These are phyloP conservation scores for Sporisorium exsertum DNA, from an alignment of 1,284 basidiomycete species.

Conservation along the genomic window DNA sequence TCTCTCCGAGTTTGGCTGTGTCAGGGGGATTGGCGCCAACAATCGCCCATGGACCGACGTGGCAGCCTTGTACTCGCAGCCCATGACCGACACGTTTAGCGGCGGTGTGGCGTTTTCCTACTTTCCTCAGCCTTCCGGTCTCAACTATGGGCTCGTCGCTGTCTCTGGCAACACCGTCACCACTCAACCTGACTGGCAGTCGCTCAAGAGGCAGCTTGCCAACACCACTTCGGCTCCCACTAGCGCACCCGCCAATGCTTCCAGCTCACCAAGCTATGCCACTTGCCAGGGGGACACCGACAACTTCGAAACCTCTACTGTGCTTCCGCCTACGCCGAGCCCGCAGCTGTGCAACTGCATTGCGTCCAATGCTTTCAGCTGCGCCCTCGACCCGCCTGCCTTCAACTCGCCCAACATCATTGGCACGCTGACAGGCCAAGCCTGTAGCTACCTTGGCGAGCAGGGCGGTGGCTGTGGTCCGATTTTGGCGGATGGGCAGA, in stretches of 20 bases:
- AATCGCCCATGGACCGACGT: conserved; percentile 86
- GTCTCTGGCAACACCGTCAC: conserved; percentile 78
- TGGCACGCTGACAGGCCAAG: conserved; percentile 78
- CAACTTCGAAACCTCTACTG: conserved; percentile 77
- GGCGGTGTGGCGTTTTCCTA: conserved; percentile 84
- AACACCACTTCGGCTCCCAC: conserved; percentile 76
- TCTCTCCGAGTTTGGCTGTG: conserved; percentile 85
- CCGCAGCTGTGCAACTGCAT: conserved; percentile 82
- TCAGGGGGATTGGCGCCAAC: conserved; percentile 74
- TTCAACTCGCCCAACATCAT: conserved; percentile 77
- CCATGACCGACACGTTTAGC: conserved; percentile 84
- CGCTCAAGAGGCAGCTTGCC: conserved; percentile 76
- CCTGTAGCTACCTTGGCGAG: conserved; percentile 77
- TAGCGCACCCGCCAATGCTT: conserved; percentile 74
- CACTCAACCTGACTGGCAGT: conserved; percentile 77
- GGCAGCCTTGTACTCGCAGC: conserved; percentile 77
- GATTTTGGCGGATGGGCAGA: conserved; percentile 79
- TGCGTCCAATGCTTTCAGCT: conserved; percentile 76
- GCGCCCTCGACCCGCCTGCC: conserved; percentile 77
- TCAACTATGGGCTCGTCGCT: conserved; percentile 85
- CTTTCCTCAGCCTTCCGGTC: conserved; percentile 71
- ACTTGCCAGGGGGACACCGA: conserved; percentile 77
- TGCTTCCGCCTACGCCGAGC: conserved; percentile 85
- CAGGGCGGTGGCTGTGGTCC: conserved; percentile 74
- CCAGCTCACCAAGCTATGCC: conserved; percentile 74